Conservation (phyloP, 306 rosid genomes). For the Pachyrhizus erosus region DNA sequence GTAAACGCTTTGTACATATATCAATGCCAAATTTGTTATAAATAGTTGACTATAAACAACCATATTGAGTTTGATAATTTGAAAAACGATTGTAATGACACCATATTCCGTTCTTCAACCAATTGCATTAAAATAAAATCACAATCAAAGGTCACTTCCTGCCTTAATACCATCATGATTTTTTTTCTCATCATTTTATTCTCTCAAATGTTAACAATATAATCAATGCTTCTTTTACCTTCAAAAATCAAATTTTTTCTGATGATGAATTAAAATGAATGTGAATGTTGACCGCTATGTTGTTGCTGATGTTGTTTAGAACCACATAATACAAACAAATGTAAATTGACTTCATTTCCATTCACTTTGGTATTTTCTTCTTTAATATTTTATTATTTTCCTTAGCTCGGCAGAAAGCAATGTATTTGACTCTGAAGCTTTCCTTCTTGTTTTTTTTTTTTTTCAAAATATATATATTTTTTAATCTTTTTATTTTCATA, state of each 20-base stretch:
- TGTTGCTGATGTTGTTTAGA: neutral
- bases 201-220: too few species aligned
- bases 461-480: too few species aligned
- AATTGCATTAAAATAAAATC: neutral
- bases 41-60: neutral
- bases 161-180: too few species aligned
- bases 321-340: neutral
- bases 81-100: neutral
- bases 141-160: too few species aligned
- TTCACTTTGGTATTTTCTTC: neutral
- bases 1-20: neutral
- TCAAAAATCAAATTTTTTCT: neutral
- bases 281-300: neutral
- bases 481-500: too few species aligned
- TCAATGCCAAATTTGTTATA: neutral
- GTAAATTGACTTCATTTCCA: neutral
- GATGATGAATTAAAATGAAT: neutral
- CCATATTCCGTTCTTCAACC: neutral
- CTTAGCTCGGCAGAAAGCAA: too few species aligned
- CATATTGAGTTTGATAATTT: neutral
- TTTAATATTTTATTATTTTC: too few species aligned
- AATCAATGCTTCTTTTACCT: neutral
- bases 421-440: too few species aligned
- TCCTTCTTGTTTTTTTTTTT: too few species aligned
- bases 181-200: neutral